Base-by-base conservation (phyloP, 331 rosid genomes). In the Pyrus hybrid region DNA sequence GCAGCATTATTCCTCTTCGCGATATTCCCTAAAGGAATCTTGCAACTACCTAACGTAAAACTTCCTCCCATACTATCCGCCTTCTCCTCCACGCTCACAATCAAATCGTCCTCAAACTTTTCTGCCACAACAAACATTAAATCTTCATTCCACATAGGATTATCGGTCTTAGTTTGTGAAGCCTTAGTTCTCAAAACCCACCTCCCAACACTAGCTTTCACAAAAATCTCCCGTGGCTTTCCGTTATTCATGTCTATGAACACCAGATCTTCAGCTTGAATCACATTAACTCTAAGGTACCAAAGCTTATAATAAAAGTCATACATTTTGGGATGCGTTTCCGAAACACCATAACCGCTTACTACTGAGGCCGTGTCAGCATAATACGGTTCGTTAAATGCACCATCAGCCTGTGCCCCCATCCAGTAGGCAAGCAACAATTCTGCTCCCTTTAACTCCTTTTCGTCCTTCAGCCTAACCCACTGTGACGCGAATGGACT, bases 401-500 rank as follows among this genome's bases (percentile, higher is more conserved):
- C 87, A 77, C 86, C 94, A 64, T 91, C 95, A 2, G 88, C 97
- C 72, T 89, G 97, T 62, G 93, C 87, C 72, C 97, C 95, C 85
- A 85, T 89, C 95, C 97, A 91, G 68, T 86, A 88, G 57, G 93
- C 89, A 30, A 91, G 71, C 95, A 91, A 85, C 51, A 91, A 58
- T 78, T 89, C 95, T 70, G 9, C 47, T 41, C 95, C 93, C 63
- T 82, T 86, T 20, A n/a, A 76, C 1, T 87, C 86, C 58, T 87
- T 87, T 30, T 81, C 62, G 29, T 85, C 86, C 58, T 78, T 87
- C 17, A 91, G 70, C 71, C 83, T 81, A 57, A 85, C 87, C 97
- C 95, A 89, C 28, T 87, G 93, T 0, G 95, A 84, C 23, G 95
- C 91, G 87, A 89, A 79, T 3, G 95, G 90, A 53, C 93, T 83